Percentiles rank a stretch among this genome's conserved stretches.
Evolutionary conservation across 2,329 filamentous ascomycete genomes (phyloP).

Genomic region (Aureobasidium musti): DNA sequence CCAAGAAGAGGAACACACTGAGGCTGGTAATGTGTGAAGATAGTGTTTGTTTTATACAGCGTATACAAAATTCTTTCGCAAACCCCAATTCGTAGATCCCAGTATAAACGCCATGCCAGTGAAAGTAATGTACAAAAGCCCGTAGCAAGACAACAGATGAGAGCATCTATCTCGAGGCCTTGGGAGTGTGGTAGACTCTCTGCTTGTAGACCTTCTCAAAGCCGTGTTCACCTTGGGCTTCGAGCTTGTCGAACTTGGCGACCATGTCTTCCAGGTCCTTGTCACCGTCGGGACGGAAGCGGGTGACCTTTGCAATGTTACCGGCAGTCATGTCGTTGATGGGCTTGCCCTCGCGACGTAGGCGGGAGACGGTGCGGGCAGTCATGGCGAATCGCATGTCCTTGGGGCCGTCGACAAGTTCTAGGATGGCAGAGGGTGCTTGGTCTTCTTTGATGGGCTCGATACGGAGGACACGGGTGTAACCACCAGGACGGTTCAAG

Average conservation of each 20-base stretch:
- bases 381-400: slow-evolving; percentile 96
- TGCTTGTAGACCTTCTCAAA: slow-evolving; percentile 42
- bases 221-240: slow-evolving; percentile 39
- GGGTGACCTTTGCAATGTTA: slow-evolving; percentile 83
- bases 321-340: slow-evolving; percentile 70
- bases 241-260: slow-evolving; percentile 45
- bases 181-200: slow-evolving; percentile 20
- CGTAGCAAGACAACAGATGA: neutral
- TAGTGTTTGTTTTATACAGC: slow-evolving; percentile 3
- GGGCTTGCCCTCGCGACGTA: slow-evolving; percentile 53
- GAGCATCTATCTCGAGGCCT: slow-evolving; percentile 18
- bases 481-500: slow-evolving; percentile 76
- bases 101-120: slow-evolving; percentile 18
- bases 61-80: slow-evolving; percentile 7
- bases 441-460: slow-evolving; percentile 88
- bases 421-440: slow-evolving; percentile 84
- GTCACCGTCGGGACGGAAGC: slow-evolving; percentile 68
- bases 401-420: slow-evolving; percentile 90
- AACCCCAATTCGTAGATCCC: neutral
- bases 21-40: neutral
- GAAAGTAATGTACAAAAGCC: slow-evolving; percentile 5
- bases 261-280: slow-evolving; percentile 66
- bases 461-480: slow-evolving; percentile 90
- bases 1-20: neutral
- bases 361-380: slow-evolving; percentile 74